Evolutionary conservation across 352 stramenopile species (phyloP).

Genomic region (Phytophthora sojae): DNA sequence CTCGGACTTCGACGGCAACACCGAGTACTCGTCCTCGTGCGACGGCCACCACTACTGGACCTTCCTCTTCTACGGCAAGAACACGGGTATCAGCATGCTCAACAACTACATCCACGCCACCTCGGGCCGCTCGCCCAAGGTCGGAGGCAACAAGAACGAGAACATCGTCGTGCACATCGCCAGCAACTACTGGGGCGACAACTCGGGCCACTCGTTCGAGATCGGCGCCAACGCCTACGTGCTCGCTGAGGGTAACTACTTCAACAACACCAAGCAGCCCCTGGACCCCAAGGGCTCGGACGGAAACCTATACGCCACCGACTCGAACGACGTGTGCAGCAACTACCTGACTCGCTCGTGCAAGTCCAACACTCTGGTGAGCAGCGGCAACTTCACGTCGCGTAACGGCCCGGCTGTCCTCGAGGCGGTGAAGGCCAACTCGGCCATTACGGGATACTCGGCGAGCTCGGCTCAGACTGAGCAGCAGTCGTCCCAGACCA

Average conservation of each 20-base stretch:
- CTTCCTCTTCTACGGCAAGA: slow-evolving; percentile 42
- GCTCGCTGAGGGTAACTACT: slow-evolving; percentile 54
- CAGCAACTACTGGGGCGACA: slow-evolving; percentile 58
- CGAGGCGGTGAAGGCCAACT: slow-evolving; percentile 14
- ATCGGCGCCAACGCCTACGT: slow-evolving; percentile 38
- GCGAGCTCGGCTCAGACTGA: not conserved
- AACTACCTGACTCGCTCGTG: slow-evolving; percentile 30
- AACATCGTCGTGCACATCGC: slow-evolving; percentile 37
- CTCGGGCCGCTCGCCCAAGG: slow-evolving; percentile 45
- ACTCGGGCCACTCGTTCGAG: slow-evolving; percentile 49
- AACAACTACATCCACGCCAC: slow-evolving; percentile 56
- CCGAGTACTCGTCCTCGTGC: slow-evolving; percentile 49
- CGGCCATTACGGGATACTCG: slow-evolving; percentile 15
- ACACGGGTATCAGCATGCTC: slow-evolving; percentile 39
- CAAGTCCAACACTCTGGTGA: slow-evolving; percentile 33
- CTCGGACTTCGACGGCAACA: slow-evolving; percentile 60
- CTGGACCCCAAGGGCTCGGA: slow-evolving; percentile 13
- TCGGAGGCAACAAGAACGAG: slow-evolving; percentile 29
- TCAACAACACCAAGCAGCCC: slow-evolving; percentile 37
- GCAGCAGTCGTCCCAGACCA: slow-evolving; percentile 5
- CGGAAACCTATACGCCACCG: slow-evolving; percentile 18
- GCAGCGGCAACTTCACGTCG: slow-evolving; percentile 38
- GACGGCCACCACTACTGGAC: slow-evolving; percentile 65
- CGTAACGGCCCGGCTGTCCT: slow-evolving; percentile 17
- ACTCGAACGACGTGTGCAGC: slow-evolving; percentile 17